Evolutionary conservation across 75 land plant genomes (phyloP), one percentile per base, ranked within the genome.

Genomic region (Pinus tabuliformis): DNA sequence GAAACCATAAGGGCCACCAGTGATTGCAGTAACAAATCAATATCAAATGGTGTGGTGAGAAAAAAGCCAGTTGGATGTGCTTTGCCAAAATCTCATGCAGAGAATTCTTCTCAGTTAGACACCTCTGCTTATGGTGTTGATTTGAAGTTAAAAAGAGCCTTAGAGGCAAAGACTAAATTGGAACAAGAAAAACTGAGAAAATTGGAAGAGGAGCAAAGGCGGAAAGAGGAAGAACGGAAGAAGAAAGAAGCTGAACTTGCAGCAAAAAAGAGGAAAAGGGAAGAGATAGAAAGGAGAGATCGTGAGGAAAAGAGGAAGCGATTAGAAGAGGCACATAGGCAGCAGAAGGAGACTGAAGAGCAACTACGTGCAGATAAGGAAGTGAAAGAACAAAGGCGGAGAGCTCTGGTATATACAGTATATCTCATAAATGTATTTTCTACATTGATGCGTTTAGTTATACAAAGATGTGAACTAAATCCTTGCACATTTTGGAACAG

Each of bases 231-330:
- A 49, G 90, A 87, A 59, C 75, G 83, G 81, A 89, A 84, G 85
- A 97, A 85, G 77, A 97, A 86, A 74, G 95, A 87, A 65, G 88
- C 83, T 18, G 95, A 92, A 20, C 57, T 81, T 76, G 88, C 85
- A 58, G 83, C 80, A 37, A 93, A 80, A 76, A 94, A 94, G 79
- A 85, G 92, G 62, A 82, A 82, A 57, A 83, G 90, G 72, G 97
- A 96, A 75, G 94, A 88, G 58, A 85, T 81, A 58, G 95, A 93
- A 56, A 89, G 72, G 76, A 87, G 80, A 80, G 90, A 89, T 58
- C 88, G 88, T 39, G 91, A 89, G 70, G 83, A 80, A 49, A 93
- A 89, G 79, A 81, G 93, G 71, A 91, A 78, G 82, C 81, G 88
- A 56, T 73, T 86, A 49, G 93, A 90, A 73, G 95, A 83, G 75